Percentiles rank a stretch among this genome's conserved stretches.
Evolutionary conservation across 257 asterid species (phyloP).

Genomic region (Gentiana straminea): DNA sequence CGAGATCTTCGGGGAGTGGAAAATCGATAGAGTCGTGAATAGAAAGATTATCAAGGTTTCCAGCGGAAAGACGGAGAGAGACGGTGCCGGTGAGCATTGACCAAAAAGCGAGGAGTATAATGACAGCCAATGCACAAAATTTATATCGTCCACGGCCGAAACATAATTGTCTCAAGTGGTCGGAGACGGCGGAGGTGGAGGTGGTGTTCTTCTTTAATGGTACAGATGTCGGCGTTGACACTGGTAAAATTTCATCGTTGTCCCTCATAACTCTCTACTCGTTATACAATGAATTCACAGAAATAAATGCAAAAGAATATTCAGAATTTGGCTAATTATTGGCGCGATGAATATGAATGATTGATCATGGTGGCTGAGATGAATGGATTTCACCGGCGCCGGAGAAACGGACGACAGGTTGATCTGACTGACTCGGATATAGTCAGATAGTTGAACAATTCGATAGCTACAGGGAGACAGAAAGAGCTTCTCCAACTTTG

Average conservation of each 20-base stretch:
- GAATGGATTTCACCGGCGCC: no score
- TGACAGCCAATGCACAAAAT: conserved; percentile 64
- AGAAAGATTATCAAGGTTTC: conserved; percentile 35
- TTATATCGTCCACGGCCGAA: conserved; percentile 55
- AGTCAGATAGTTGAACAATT: no score
- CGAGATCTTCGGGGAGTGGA: conserved; percentile 42
- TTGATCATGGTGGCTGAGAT: no score
- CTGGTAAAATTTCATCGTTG: conserved; percentile 64
- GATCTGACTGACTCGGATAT: no score
- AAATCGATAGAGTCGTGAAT: conserved; percentile 23
- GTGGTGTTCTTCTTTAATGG: conserved; percentile 9
- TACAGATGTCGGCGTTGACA: conserved; percentile 56
- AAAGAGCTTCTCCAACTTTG: no score
- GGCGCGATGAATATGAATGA: no score
- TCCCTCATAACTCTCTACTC: conserved; percentile 33
- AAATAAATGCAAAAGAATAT: no score
- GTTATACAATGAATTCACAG: no score
- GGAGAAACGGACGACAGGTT: no score
- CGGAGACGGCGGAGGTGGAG: conserved; percentile 14
- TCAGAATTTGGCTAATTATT: no score
- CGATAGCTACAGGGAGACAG: no score
- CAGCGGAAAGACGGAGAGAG: conserved; percentile 71
- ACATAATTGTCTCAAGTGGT: conserved; percentile 6
- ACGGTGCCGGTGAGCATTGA: conserved; percentile 82
- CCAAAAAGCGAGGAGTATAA: conserved; percentile 72